Evolutionary conservation across 2,329 filamentous ascomycete species (phyloP), one percentile per base, ranked within the genome.

Genomic region (Pseudogymnoascus sp.): DNA sequence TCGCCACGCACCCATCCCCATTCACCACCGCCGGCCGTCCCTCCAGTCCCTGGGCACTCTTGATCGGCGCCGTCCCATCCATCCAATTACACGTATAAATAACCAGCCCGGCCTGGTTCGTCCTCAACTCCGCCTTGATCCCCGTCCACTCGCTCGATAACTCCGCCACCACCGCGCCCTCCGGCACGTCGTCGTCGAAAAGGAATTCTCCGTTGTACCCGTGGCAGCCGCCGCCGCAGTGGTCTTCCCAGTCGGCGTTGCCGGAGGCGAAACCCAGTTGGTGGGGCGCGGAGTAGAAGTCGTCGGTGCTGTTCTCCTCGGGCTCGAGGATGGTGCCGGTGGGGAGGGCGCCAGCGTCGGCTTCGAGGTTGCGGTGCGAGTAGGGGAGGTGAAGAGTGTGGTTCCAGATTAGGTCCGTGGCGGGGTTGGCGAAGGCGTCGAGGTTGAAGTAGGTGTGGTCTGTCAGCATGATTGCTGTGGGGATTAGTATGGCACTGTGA

Each of bases 401-500:
- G 72, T 87, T 84, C 72, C 84, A 81, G 64, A 85, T 77, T 41
- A 79, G 78, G 38, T 79, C 72, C 3, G 81, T 82, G 30, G 78
- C 75, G 1, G 83, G 80, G 70, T 87, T 82, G 66, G 79, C 80
- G 74, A 83, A 88, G 12, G 81, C 85, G 67, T 88, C 85, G 23
- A 88, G 78, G 73, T 88, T 88, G 82, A 86, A 88, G 78, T 88
- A 88, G 58, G 82, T 84, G 73, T 88, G 85, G 45, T 85, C 84
- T 33, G 81, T 85, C 42, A 87, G 76, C 81, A 87, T 85, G 70
- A 87, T 80, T 1, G 85, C 75, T 76, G 42, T 19, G 33, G 25
- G 7, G 12, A 23, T 62, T 9, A 62, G 19, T 14, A 25, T 4
- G 7, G 12, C 4, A 4, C 8, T 52, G 14, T 19, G 3, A 4